Evolutionary conservation across 2,329 filamentous ascomycete genomes (phyloP).

Genomic region (Neurospora sp.): DNA sequence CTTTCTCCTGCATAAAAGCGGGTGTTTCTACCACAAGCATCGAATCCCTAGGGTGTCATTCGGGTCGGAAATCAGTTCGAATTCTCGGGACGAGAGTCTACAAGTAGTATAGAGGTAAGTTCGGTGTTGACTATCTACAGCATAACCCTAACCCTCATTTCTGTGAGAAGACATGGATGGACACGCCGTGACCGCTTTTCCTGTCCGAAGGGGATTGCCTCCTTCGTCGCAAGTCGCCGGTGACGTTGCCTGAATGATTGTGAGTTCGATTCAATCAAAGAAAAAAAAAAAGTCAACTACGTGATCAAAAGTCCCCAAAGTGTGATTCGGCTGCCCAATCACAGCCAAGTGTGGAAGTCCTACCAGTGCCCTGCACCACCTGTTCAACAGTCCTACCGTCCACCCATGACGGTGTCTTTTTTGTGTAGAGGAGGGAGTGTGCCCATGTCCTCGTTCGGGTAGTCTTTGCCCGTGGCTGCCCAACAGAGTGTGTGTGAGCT

Average conservation of each 20-base stretch:
- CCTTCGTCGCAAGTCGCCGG: not conserved
- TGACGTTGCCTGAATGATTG: not conserved
- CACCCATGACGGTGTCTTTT: not conserved
- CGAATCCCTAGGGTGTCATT: no score
- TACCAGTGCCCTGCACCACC: not conserved
- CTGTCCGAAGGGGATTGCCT: not conserved
- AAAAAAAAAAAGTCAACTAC: not conserved
- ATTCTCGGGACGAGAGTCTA: not conserved
- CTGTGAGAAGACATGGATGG: not conserved
- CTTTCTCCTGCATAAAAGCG: no score
- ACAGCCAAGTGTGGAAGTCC: not conserved
- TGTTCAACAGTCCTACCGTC: not conserved
- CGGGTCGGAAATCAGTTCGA: no score
- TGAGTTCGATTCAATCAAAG: not conserved
- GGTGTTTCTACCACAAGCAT: no score
- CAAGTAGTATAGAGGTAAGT: no score
- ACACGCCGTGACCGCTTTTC: not conserved
- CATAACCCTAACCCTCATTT: not conserved
- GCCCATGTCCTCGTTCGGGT: not conserved
- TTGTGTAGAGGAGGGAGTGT: not conserved
- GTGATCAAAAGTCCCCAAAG: not conserved
- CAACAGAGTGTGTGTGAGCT: not conserved
- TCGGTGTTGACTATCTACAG: not conserved
- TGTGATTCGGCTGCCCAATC: not conserved
- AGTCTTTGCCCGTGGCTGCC: not conserved